Evolutionary conservation across 78 protist species (phyloP).

Genomic region (Isochrysis galbana): DNA sequence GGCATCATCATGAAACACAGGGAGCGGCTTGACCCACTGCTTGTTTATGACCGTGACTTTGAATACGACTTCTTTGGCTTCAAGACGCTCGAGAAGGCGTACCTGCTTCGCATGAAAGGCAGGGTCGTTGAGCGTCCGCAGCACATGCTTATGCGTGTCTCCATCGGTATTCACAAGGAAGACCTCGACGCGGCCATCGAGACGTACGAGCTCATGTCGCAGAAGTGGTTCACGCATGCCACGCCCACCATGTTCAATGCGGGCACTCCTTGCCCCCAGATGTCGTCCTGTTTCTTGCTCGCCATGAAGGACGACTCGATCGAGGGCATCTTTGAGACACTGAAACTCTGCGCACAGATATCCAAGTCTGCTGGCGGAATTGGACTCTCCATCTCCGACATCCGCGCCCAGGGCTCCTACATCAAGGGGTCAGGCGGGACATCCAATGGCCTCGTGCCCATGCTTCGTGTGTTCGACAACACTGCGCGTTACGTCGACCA

Average conservation of each 20-base stretch:
- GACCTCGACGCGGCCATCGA: conserved; percentile 80
- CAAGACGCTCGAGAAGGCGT: conserved; percentile 88
- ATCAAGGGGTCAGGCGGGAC: conserved; percentile 42
- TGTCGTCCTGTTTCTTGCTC: conserved; percentile 94
- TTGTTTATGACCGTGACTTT: conserved; percentile 81
- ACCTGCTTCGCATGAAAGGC: conserved; percentile 59
- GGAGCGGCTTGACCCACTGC: conserved; percentile 69
- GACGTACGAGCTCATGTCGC: conserved; percentile 83
- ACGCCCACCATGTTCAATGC: conserved; percentile 97
- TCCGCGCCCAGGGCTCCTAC: conserved; percentile 78
- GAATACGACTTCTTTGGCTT: conserved; percentile 93
- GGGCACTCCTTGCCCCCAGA: conserved; percentile 94
- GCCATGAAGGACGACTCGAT: conserved; percentile 72
- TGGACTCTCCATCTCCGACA: conserved; percentile 86
- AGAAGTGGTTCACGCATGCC: conserved; percentile 89
- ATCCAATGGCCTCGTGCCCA: conserved; percentile 93
- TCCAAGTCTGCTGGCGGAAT: conserved; percentile 92
- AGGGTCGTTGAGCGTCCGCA: conserved; percentile 95
- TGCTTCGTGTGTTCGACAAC: conserved; percentile 96
- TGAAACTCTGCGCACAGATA: conserved; percentile 60
- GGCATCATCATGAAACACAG: conserved; percentile 59
- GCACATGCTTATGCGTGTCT: conserved; percentile 96
- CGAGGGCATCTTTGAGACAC: conserved; percentile 93
- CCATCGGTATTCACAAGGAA: conserved; percentile 88
- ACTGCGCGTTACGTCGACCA: conserved; percentile 97